Evolutionary conservation across 139 green algal genomes (phyloP), one percentile per base, ranked within the genome.

Genomic region (Haematococcus lacustris): DNA sequence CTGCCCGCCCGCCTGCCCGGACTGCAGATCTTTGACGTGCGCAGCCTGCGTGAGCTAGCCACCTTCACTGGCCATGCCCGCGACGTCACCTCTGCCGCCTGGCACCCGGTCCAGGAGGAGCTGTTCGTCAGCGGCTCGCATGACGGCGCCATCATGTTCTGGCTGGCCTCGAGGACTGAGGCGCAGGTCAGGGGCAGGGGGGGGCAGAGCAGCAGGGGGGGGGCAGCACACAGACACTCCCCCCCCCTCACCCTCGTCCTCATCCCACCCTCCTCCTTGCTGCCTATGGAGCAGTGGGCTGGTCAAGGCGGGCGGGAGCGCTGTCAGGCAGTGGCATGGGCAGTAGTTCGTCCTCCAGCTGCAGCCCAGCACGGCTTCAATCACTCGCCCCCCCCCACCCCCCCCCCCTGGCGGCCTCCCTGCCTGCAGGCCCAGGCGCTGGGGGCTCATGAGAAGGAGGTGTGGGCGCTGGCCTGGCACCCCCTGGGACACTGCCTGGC

Each of bases 101-200:
- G 94, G 94, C 94, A 98, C 84, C 91, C 93, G 13, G 9, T 83
- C 1, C 88, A 96, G 67, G 92, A 98, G 83, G 84, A 92, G 64
- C 73, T 96, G 34, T 93, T 97, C 68, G 86, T 82, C 21, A 87
- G 77, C 33, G 87, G 76, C 57, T 66, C 73, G 26, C 51, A 71
- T 57, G 91, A 98, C 70, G 92, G 93, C 41, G 80, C 37, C 70
- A 75, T 97, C 28, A 73, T 87, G 1, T 83, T 91, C 76, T 97
- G 92, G 91, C 74, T 93, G 35, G 85, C 91, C 30, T 80, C 75
- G 35, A 65, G 78, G 37, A 70, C 79, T 3, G 77, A 82, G 34
- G 75, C 86, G 1, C 82, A 87, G 78, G 82, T 82, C n/a, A n/a
- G n/a, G 32, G 37, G 68, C 7, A 76, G n/a, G 57, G 57, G 13